Conservation (phyloP, 1,139 yeast species). For the Candida sp. region DNA sequence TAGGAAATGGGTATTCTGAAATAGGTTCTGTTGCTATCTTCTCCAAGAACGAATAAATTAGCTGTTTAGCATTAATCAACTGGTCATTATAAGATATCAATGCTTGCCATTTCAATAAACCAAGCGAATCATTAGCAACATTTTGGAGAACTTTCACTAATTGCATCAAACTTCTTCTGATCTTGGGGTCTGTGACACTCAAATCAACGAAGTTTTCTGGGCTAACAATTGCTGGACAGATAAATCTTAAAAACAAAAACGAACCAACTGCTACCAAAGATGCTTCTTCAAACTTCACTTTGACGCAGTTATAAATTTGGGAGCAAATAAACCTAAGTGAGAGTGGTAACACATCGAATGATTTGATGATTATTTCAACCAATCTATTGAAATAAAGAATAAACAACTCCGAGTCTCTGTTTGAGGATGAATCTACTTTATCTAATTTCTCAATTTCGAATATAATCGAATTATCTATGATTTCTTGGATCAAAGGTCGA, state of each 20-base stretch:
- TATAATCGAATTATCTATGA: conserved; percentile 46
- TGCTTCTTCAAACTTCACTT: conserved; percentile 64
- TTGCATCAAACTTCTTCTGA: conserved; percentile 73
- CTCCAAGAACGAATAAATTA: conserved; percentile 46
- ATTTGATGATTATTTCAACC: conserved; percentile 57
- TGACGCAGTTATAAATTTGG: conserved; percentile 64
- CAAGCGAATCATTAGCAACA: conserved; percentile 76
- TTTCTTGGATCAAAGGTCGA: conserved; percentile 52
- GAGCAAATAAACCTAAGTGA: conserved; percentile 76
- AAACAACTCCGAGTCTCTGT: conserved; percentile 48
- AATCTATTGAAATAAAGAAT: conserved; percentile 55
- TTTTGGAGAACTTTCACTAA: conserved; percentile 85
- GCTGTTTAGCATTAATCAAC: conserved; percentile 39
- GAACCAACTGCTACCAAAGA: conserved; percentile 81
- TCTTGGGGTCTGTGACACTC: conserved; percentile 41
- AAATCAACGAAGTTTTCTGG: conserved; percentile 67
- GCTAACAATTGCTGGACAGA: conserved; percentile 90
- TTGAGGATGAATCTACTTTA: conserved; percentile 23
- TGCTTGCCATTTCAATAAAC: conserved; percentile 59
- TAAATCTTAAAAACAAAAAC: conserved; percentile 76
- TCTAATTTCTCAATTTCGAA: conserved; percentile 68
- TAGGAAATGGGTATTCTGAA: conserved; percentile 28
- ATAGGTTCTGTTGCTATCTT: conserved; percentile 13
- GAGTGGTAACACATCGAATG: conserved; percentile 59
- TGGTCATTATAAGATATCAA: conserved; percentile 40